Evolutionary conservation across 164 flowering plant genomes (phyloP).

Genomic region (Nymphaea colorata): DNA sequence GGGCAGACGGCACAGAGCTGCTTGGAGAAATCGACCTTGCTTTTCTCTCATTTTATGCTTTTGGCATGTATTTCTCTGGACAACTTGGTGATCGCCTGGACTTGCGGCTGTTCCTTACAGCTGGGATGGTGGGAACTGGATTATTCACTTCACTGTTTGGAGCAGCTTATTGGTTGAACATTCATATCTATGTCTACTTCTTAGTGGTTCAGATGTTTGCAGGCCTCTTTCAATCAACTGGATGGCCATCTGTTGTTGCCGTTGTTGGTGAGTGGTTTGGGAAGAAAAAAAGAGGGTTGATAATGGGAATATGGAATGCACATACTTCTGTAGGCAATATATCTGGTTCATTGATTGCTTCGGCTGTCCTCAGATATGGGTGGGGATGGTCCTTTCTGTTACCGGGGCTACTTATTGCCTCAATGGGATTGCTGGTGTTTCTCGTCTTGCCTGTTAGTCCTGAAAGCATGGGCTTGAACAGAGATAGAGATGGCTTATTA

Average conservation of each 20-base stretch:
- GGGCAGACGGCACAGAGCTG: conserved; percentile 56
- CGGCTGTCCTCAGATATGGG: conserved; percentile 61
- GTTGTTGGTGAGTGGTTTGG: conserved; percentile 97
- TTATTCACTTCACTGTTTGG: conserved; percentile 75
- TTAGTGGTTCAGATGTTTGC: conserved; percentile 68
- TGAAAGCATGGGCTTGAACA: conserved; percentile 48
- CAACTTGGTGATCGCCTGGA: conserved; percentile 79
- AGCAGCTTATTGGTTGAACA: conserved; percentile 66
- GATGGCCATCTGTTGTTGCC: conserved; percentile 98
- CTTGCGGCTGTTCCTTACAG: conserved; percentile 57
- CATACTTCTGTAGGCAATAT: conserved; percentile 94
- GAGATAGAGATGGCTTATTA: conserved; percentile 16
- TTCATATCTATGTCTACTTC: conserved; percentile 61
- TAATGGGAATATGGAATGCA: conserved; percentile 98
- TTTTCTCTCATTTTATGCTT: conserved; percentile 57
- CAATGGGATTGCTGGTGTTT: conserved; percentile 49
- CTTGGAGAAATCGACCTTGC: conserved; percentile 82
- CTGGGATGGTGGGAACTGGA: conserved; percentile 93
- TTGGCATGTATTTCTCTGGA: conserved; percentile 83
- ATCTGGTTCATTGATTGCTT: conserved; percentile 70
- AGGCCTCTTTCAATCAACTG: conserved; percentile 85
- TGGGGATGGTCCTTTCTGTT: conserved; percentile 97
- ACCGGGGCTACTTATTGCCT: conserved; percentile 63
- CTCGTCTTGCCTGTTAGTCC: conserved; percentile 67
- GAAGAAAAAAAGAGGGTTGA: conserved; percentile 77